These are phyloP conservation scores for Podaxis sp. DNA, from an alignment of 768 basidiomycete species.

Conservation along the genomic window DNA sequence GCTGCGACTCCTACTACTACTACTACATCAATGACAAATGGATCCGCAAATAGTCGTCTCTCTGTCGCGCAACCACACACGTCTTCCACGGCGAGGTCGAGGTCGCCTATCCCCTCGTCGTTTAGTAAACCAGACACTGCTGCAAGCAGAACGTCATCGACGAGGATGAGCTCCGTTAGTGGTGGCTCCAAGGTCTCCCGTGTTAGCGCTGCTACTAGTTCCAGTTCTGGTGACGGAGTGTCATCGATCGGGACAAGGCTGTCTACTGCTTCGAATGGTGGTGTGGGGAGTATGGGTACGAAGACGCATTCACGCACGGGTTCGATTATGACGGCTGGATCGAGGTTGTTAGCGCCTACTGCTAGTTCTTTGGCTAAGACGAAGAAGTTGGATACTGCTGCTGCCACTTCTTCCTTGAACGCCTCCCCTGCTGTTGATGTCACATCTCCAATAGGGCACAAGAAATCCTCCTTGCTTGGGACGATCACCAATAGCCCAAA, in stretches of 20 bases:
- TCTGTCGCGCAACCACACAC: neutral
- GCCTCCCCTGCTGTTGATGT: neutral
- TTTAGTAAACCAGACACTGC: conserved; percentile 13
- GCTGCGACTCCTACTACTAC: neutral
- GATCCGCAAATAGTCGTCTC: neutral
- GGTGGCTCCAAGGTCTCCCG: conserved; percentile 15
- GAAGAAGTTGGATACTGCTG: conserved; percentile 21
- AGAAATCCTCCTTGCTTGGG: conserved; percentile 24
- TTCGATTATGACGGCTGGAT: conserved; percentile 25
- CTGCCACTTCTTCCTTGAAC: neutral
- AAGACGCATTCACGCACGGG: conserved; percentile 23
- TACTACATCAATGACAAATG: neutral
- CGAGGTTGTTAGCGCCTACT: conserved; percentile 69
- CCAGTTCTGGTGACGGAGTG: conserved; percentile 24
- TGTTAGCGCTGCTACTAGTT: conserved; percentile 14
- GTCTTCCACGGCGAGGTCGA: conserved; percentile 23
- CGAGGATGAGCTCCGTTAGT: neutral
- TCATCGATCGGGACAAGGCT: conserved; percentile 47
- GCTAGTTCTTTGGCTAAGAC: conserved; percentile 74
- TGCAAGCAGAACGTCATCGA: neutral
- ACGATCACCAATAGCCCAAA: conserved; percentile 37
- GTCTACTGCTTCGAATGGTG: conserved; percentile 18
- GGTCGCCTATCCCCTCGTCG: conserved; percentile 28
- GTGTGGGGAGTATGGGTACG: conserved; percentile 35
- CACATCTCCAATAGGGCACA: neutral